Conservation (phyloP, 768 basidiomycete genomes). For the Lentinula sp. region DNA sequence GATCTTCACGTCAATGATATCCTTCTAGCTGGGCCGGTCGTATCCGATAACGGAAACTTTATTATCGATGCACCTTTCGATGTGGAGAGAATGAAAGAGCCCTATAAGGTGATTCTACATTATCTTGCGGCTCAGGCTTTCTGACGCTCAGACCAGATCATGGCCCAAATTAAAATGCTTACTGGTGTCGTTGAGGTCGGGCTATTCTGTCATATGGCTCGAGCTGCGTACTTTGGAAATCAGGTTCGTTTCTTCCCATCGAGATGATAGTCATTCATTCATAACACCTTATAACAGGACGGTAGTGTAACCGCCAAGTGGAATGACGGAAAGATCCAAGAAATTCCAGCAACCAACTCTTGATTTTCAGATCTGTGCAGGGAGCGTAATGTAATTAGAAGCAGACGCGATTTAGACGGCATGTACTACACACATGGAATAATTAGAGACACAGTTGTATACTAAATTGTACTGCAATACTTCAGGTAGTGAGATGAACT, state of each 20-base stretch:
- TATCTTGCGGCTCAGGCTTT: neutral
- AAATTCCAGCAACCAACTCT: conserved; percentile 11
- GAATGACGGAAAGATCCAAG: conserved; percentile 41
- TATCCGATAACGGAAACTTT: conserved; percentile 96
- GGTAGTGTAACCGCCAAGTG: conserved; percentile 64
- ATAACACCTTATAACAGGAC: conserved; percentile 34
- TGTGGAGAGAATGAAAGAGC: conserved; percentile 59
- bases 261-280: neutral
- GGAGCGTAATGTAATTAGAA: neutral
- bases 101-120: conserved; percentile 41
- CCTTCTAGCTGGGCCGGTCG: conserved; percentile 81
- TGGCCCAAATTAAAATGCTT: conserved; percentile 82
- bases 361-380: neutral
- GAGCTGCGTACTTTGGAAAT: conserved; percentile 96
- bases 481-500: too few species aligned
- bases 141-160: conserved; percentile 40
- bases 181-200: conserved; percentile 99
- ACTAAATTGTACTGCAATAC: too few species aligned
- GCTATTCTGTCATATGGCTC: conserved; percentile 88
- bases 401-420: neutral
- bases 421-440: neutral
- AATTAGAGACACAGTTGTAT: too few species aligned
- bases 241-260: conserved; percentile 36
- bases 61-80: conserved; percentile 94
- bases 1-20: neutral